A percentile compares a stretch with the other conserved stretches of the same genome.
These are phyloP conservation scores for Pseudogymnoascus verrucosus DNA, from an alignment of 2,329 filamentous ascomycete genomes.

Conservation along the genomic window DNA sequence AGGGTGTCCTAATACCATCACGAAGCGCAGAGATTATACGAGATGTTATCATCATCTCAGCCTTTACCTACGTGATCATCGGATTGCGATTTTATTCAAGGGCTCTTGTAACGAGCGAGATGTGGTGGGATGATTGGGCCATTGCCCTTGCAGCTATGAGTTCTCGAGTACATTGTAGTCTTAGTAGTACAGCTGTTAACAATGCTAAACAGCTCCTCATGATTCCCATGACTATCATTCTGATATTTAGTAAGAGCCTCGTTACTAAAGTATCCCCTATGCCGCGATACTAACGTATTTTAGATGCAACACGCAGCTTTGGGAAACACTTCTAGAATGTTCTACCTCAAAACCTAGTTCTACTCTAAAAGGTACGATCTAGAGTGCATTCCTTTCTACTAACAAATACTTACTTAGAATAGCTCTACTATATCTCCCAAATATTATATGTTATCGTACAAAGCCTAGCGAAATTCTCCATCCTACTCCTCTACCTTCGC, in stretches of 20 bases:
- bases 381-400: neutral
- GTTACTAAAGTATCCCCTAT: neutral
- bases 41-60: constrained; percentile 11
- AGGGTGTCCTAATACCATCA: constrained; percentile 10
- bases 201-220: constrained; percentile 14
- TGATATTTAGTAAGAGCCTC: neutral
- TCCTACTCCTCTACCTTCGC: constrained; percentile 17
- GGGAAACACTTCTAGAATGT: neutral
- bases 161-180: neutral
- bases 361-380: neutral
- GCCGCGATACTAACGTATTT: neutral
- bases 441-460: constrained; percentile 17
- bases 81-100: constrained; percentile 16
- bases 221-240: constrained; percentile 12
- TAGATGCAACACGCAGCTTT: neutral
- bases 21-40: constrained; percentile 14
- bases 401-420: neutral
- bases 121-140: constrained; percentile 19
- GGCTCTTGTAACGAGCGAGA: constrained; percentile 9
- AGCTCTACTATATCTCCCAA: constrained; percentile 18
- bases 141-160: constrained; percentile 13
- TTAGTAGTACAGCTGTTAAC: neutral
- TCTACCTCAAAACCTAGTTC: neutral
- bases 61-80: constrained; percentile 15
- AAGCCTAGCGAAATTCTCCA: constrained; percentile 17